Base-by-base conservation (phyloP, 768 basidiomycete genomes). In the Amanita muscaria region DNA sequence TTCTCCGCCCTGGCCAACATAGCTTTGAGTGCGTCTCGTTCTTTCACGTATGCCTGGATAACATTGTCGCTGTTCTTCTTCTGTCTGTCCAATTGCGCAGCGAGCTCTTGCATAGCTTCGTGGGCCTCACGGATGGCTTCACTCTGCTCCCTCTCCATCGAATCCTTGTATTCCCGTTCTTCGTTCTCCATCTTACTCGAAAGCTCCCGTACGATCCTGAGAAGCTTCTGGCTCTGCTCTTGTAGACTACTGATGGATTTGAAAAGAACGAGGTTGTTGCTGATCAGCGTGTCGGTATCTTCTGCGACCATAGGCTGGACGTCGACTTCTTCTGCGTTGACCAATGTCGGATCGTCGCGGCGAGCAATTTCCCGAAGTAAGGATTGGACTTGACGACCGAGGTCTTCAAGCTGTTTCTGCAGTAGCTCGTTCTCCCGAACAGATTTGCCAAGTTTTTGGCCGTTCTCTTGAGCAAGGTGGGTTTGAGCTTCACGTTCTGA, bases 81-180 rank as follows among this genome's bases (percentile, higher is more conserved):
- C 62, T 90, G 82, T 31, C 72, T 67, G 50, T 93, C 88, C 10
- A 96, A 67, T 59, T 91, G 83, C 11, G 76, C 68, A 14, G 80
- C 80, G 14, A 97, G 68, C 29, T 81, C 76, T 47, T 81, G 74
- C 53, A 98, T 91, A 1, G 88, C 81, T 43, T 87, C 81, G 47
- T 91, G 86, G 0, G 94, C 94, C 62, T 96, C 90, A 27, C 76
- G 73, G 8, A 98, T 73, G 0, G 90, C 89, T 53, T 83, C 82
- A 21, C 70, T 72, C 53, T 88, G 86, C 56, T 87, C 88, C 53
- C 66, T 72, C 51, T 88, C 80, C 62, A 87, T 76, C 4, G 64
- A 59, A 38, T 79, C 80, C 34, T 74, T 73, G 51, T 85, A 83
- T 19, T 88, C 86, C 51, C 70, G 73, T 62, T 94, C 90, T 53